A percentile compares a stretch with the other conserved stretches of the same genome.
These are phyloP conservation scores for Agaricus sinodeliciosus DNA, from an alignment of 768 basidiomycete genomes.

Conservation along the genomic window DNA sequence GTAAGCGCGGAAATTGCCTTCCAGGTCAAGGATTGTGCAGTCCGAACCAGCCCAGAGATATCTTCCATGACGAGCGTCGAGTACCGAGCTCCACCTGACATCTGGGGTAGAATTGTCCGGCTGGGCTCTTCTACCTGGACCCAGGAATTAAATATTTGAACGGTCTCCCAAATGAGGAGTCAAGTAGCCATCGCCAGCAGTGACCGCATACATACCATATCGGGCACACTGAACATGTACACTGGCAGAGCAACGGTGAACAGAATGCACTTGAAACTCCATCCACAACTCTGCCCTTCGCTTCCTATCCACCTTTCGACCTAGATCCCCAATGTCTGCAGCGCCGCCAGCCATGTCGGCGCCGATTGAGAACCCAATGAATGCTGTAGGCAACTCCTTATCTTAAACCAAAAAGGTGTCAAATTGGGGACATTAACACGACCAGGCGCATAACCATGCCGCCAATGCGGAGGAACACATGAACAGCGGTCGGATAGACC, in stretches of 20 bases:
- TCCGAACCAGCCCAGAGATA: neutral
- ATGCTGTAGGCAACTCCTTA: constrained; percentile 31
- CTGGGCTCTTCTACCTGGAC: neutral
- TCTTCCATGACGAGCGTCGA: neutral
- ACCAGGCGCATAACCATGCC: constrained; percentile 76
- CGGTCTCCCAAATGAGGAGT: neutral
- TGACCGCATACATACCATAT: constrained; percentile 6
- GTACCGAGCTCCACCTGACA: neutral
- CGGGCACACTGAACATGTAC: neutral
- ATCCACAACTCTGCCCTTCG: neutral
- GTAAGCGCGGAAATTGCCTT: no score
- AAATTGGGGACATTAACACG: neutral
- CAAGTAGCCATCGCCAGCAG: neutral
- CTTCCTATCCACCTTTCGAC: neutral
- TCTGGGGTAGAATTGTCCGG: neutral
- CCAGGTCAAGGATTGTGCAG: no score
- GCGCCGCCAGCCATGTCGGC: constrained; percentile 23
- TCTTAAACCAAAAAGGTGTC: neutral
- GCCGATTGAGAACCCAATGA: constrained; percentile 41
- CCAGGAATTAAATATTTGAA: neutral
- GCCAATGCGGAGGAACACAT: constrained; percentile 72
- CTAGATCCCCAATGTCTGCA: neutral
- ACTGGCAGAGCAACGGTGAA: neutral
- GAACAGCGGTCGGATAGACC: constrained; percentile 60
- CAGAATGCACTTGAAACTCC: neutral